These are phyloP conservation scores for Neltuma alba DNA, from an alignment of 306 rosid genomes.

Conservation along the genomic window DNA sequence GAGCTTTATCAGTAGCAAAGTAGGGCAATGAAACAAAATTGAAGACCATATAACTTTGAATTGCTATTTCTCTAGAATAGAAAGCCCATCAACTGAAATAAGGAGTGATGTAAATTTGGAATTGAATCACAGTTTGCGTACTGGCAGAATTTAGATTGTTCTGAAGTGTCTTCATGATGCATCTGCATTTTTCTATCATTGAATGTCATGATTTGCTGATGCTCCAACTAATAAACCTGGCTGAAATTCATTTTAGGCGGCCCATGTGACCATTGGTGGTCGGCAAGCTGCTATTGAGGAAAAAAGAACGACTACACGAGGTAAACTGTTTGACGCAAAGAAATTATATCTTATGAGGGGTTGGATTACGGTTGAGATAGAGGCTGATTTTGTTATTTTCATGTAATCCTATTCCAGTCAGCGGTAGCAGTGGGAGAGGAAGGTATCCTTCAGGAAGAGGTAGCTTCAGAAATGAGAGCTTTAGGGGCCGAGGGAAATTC, in stretches of 20 bases:
- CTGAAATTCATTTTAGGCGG: constrained; percentile 62
- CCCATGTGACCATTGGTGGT: constrained; percentile 73
- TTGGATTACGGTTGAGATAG: not conserved
- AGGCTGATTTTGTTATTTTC: constrained; percentile 30
- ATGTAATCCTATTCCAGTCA: constrained; percentile 51
- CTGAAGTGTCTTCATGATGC: constrained; percentile 7
- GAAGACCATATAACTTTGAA: not conserved
- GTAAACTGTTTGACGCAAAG: constrained; percentile 43
- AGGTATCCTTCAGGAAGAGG: constrained; percentile 82
- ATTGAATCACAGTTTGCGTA: constrained; percentile 9
- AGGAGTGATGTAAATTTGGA: not conserved
- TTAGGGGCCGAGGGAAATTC: constrained; percentile 72
- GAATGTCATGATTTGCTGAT: constrained; percentile 3
- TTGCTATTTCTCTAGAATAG: not conserved
- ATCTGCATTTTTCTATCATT: not conserved
- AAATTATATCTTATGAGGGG: not conserved
- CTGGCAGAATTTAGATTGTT: constrained; percentile 21
- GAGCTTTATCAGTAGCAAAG: not conserved
- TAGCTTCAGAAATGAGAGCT: constrained; percentile 71
- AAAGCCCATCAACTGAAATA: not conserved
- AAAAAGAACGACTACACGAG: constrained; percentile 93
- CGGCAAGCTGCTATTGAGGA: constrained; percentile 83
- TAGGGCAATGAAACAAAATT: not conserved
- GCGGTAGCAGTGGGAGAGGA: constrained; percentile 83
- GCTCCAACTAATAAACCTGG: constrained; percentile 4